These are phyloP conservation scores for Alternaria brassicae DNA, from an alignment of 2,329 filamentous ascomycete genomes.

Conservation along the genomic window DNA sequence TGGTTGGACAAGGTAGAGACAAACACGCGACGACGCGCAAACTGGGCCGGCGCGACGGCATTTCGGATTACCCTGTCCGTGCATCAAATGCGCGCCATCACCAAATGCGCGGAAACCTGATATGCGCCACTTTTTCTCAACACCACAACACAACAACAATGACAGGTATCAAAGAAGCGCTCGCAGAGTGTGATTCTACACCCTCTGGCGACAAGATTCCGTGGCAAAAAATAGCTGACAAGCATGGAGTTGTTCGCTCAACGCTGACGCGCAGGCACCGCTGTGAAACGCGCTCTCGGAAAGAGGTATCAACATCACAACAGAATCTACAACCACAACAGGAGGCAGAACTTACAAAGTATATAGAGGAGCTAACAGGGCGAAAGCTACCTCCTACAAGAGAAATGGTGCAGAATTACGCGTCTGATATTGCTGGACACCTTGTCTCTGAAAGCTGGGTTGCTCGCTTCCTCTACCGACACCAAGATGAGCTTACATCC, in stretches of 20 bases:
- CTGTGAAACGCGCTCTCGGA: not conserved
- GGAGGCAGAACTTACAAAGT: too few relatives aligned
- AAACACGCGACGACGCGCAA: not conserved
- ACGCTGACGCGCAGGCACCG: not conserved
- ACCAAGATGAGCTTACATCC: conserved; percentile 11
- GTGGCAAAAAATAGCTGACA: not conserved
- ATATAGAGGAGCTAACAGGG: too few relatives aligned
- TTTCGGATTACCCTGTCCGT: too few relatives aligned
- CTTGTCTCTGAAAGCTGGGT: conserved; percentile 14
- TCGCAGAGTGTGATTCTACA: not conserved
- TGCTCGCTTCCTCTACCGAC: conserved; percentile 12
- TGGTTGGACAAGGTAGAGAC: not conserved
- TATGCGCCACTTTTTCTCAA: too few relatives aligned
- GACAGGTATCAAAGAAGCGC: not conserved
- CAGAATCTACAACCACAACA: not conserved
- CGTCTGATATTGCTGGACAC: conserved; percentile 1
- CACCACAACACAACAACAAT: not conserved
- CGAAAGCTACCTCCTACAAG: too few relatives aligned
- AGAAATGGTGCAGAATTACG: not conserved
- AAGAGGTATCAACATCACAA: not conserved
- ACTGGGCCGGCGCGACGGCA: too few relatives aligned
- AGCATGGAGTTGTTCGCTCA: not conserved
- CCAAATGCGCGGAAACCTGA: too few relatives aligned
- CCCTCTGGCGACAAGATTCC: not conserved
- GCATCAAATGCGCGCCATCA: too few relatives aligned